Conservation (phyloP, 768 basidiomycete genomes). For the Mycena galopus region DNA sequence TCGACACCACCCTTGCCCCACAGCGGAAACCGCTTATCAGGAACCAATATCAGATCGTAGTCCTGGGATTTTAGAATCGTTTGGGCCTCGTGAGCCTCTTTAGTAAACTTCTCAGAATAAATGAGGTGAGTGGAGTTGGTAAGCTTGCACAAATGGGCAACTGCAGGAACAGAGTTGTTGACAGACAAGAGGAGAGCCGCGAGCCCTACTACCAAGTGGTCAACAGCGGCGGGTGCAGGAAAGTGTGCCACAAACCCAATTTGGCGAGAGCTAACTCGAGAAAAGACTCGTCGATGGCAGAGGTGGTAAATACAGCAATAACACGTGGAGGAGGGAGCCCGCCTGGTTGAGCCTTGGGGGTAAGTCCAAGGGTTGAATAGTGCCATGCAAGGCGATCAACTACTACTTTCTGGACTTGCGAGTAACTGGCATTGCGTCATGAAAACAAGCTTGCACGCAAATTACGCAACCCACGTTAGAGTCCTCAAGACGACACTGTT, state of each 20-base stretch:
- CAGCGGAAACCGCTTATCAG: constrained; percentile 54
- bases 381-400: constrained; percentile 48
- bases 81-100: constrained; percentile 50
- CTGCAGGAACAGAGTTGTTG: constrained; percentile 61
- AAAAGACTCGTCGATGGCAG: constrained; percentile 55
- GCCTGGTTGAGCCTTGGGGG: constrained; percentile 36
- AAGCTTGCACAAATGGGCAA: constrained; percentile 56
- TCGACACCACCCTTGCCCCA: constrained; percentile 55
- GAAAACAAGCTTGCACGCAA: neutral
- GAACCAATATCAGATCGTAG: constrained; percentile 38
- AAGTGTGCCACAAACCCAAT: constrained; percentile 34
- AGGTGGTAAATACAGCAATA: constrained; percentile 54
- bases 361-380: constrained; percentile 43
- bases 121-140: constrained; percentile 56
- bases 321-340: constrained; percentile 47
- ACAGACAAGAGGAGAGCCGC: constrained; percentile 54
- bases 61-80: constrained; percentile 39
- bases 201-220: constrained; percentile 40
- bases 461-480: constrained; percentile 32
- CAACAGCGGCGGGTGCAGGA: neutral
- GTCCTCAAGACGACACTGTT: constrained; percentile 30
- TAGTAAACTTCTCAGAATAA: constrained; percentile 51
- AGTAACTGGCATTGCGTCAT: constrained; percentile 16
- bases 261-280: constrained; percentile 58
- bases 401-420: constrained; percentile 37